Evolutionary conservation across 768 basidiomycete species (phyloP).

Genomic region (Boletus pseudopeckii): DNA sequence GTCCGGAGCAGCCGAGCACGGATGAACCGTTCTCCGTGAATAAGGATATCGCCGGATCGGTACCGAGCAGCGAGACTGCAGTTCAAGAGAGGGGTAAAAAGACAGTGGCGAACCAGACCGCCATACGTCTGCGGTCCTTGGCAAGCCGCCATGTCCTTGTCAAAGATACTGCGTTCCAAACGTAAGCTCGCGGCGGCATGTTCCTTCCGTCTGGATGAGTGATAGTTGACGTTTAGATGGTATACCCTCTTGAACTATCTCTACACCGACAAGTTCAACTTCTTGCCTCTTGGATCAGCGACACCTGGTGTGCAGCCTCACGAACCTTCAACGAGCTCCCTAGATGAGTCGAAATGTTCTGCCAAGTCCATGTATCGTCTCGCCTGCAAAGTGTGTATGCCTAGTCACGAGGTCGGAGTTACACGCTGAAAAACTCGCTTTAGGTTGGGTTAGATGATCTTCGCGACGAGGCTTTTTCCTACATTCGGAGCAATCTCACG

Average conservation of each 20-base stretch:
- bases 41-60: background rate
- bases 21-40: background rate
- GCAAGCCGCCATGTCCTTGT: constrained; percentile 25
- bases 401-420: accelerated
- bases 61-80: constrained; percentile 5
- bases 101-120: background rate
- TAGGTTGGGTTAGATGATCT: constrained; percentile 22
- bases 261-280: constrained; percentile 34
- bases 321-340: constrained; percentile 1
- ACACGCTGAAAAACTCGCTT: background rate
- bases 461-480: constrained; percentile 12
- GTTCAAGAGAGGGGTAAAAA: background rate
- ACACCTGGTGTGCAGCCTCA: background rate
- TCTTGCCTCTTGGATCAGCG: constrained; percentile 27
- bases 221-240: constrained; percentile 26
- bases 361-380: constrained; percentile 47
- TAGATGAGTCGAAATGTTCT: constrained; percentile 29
- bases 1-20: constrained; percentile 6
- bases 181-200: constrained; percentile 10
- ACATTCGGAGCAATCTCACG: constrained; percentile 13
- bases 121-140: constrained; percentile 11
- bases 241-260: constrained; percentile 39
- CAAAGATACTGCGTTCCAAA: constrained; percentile 29
- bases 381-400: constrained; percentile 33
- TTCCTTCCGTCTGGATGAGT: background rate